Conservation (phyloP, 2,329 filamentous ascomycete genomes). For the Cordyceps farinosa region DNA sequence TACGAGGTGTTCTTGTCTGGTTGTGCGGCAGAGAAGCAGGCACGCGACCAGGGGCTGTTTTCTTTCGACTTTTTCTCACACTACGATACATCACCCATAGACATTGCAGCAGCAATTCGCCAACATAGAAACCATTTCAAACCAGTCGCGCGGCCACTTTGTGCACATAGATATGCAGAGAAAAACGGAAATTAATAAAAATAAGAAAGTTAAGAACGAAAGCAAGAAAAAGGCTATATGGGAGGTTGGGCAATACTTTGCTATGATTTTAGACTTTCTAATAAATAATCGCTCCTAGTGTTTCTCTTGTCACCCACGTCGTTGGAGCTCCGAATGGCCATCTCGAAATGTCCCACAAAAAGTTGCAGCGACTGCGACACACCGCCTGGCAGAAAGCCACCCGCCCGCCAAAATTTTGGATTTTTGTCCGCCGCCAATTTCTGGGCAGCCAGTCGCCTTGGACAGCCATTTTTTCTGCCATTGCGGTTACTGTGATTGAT, state of each 20-base stretch:
- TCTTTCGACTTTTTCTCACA: constrained; percentile 9
- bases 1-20: constrained; percentile 1
- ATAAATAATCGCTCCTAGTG: no score
- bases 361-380: constrained; percentile 1
- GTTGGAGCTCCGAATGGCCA: no score
- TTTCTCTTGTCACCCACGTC: no score
- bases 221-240: no score
- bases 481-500: constrained; percentile 4
- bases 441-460: constrained; percentile 28
- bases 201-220: no score
- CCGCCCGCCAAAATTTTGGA: constrained; percentile 42
- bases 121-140: constrained; percentile 13
- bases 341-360: not conserved
- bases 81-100: constrained; percentile 10
- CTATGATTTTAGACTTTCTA: no score
- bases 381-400: constrained; percentile 22
- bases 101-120: constrained; percentile 14
- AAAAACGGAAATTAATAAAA: no score
- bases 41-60: constrained; percentile 4
- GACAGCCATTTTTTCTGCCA: constrained; percentile 11
- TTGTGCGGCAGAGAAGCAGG: not conserved
- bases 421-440: constrained; percentile 27
- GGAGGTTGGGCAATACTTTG: no score
- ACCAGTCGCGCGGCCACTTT: not conserved
- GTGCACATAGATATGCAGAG: not conserved